These are phyloP conservation scores for Exobasidium rhododendri DNA, from an alignment of 1,284 basidiomycete species.

Conservation along the genomic window DNA sequence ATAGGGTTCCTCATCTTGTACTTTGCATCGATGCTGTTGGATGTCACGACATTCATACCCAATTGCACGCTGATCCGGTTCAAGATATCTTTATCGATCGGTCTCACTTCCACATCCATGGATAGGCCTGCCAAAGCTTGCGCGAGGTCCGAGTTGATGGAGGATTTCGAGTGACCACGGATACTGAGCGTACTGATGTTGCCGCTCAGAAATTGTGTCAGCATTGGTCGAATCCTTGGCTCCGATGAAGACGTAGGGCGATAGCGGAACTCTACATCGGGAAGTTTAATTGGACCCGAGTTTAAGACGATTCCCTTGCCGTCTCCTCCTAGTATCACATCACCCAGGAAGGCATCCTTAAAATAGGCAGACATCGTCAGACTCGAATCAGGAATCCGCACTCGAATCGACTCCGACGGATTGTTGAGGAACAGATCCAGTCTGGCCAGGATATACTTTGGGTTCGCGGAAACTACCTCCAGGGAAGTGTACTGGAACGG, in stretches of 20 bases:
- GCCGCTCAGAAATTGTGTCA: conserved; percentile 38
- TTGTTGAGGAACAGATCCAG: conserved; percentile 42
- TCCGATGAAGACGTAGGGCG: conserved; percentile 24
- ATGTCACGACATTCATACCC: conserved; percentile 35
- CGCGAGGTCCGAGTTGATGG: conserved; percentile 25
- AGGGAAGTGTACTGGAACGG: conserved; percentile 39
- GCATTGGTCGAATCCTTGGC: conserved; percentile 27
- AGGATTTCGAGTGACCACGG: conserved; percentile 36
- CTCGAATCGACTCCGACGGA: conserved; percentile 27
- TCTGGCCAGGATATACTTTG: conserved; percentile 29
- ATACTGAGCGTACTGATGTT: conserved; percentile 34
- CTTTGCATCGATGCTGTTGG: conserved; percentile 30
- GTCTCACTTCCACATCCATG: conserved; percentile 34
- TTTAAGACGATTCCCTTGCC: conserved; percentile 19
- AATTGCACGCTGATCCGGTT: conserved; percentile 40
- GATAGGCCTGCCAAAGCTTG: conserved; percentile 30
- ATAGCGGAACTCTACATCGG: conserved; percentile 39
- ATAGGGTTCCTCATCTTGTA: conserved; percentile 44
- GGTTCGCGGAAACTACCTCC: conserved; percentile 30
- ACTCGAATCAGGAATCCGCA: conserved; percentile 29
- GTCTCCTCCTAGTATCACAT: conserved; percentile 18
- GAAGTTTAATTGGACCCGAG: conserved; percentile 28
- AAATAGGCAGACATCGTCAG: conserved; percentile 38
- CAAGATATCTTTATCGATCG: conserved; percentile 38
- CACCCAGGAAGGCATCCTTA: conserved; percentile 28